Percentiles rank a stretch among this genome's conserved stretches.
Evolutionary conservation across 768 basidiomycete genomes (phyloP).

Genomic region (Lenzites betulinus): DNA sequence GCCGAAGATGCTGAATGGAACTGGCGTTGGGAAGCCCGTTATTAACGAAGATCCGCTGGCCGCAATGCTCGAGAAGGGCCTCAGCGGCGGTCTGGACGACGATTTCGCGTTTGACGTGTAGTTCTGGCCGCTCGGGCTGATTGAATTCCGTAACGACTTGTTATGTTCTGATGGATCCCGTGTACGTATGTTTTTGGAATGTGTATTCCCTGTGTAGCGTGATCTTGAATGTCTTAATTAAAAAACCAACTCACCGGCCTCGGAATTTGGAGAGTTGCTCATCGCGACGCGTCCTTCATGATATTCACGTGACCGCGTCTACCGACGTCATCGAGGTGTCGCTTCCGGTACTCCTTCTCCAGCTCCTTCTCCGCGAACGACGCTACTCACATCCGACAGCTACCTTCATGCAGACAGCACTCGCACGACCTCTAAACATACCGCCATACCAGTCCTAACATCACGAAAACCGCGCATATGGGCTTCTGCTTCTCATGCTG

Average conservation of each 20-base stretch:
- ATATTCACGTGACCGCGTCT: not conserved
- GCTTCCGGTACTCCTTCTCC: not conserved
- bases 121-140: not conserved
- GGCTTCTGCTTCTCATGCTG: slow-evolving; percentile 28
- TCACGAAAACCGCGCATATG: slow-evolving; percentile 2
- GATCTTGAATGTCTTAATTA: too few species aligned
- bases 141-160: not conserved
- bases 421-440: too few species aligned
- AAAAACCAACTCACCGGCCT: too few species aligned
- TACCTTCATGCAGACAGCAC: too few species aligned
- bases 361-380: too few species aligned
- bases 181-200: not conserved
- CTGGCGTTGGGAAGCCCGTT: not conserved
- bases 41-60: not conserved
- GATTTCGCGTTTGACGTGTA: slow-evolving; percentile 13
- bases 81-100: not conserved
- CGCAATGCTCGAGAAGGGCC: not conserved
- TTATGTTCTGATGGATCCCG: not conserved
- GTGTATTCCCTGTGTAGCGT: not conserved
- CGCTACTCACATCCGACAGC: too few species aligned
- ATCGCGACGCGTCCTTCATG: not conserved
- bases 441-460: not conserved
- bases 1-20: not conserved
- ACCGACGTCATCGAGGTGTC: not conserved
- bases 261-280: too few species aligned